Percentiles rank a stretch among this genome's conserved stretches.
These are phyloP conservation scores for Taphrina flavorubra DNA, from an alignment of 1,139 yeast species.

Conservation along the genomic window DNA sequence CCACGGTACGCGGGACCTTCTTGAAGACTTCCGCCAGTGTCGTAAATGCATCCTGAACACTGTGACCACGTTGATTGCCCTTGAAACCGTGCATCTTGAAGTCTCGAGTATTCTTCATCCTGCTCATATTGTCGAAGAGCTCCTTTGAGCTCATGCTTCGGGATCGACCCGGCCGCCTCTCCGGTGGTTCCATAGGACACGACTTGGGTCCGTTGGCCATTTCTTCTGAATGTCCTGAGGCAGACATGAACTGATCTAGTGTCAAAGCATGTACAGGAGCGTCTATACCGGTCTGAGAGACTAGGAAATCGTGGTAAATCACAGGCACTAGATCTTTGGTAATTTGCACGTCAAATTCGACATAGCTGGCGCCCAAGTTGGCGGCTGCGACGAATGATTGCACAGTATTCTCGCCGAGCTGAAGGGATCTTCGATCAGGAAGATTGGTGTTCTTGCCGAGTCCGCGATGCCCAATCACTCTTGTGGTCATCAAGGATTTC, in stretches of 20 bases:
- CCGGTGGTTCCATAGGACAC: conserved; percentile 12
- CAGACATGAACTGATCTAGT: conserved; percentile 80
- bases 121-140: conserved; percentile 26
- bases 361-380: conserved; percentile 77
- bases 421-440: conserved; percentile 70
- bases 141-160: conserved; percentile 43
- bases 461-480: conserved; percentile 97
- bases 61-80: conserved; percentile 86
- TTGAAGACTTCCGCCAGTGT: conserved; percentile 83
- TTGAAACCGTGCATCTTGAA: conserved; percentile 86
- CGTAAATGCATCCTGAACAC: conserved; percentile 90
- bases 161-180: conserved; percentile 38
- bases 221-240: conserved; percentile 50
- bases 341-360: conserved; percentile 92
- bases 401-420: conserved; percentile 93
- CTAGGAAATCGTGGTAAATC: conserved; percentile 91
- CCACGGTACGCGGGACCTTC: conserved; percentile 80
- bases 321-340: conserved; percentile 95
- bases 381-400: conserved; percentile 97
- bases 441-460: conserved; percentile 75
- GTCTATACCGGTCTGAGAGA: conserved; percentile 95
- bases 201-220: conserved; percentile 31
- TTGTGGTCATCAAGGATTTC: conserved; percentile 78
- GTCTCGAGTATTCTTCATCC: conserved; percentile 86
- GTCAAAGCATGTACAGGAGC: conserved; percentile 95